Evolutionary conservation across 2,329 filamentous ascomycete genomes (phyloP).

Genomic region (Penicillium glabrum): DNA sequence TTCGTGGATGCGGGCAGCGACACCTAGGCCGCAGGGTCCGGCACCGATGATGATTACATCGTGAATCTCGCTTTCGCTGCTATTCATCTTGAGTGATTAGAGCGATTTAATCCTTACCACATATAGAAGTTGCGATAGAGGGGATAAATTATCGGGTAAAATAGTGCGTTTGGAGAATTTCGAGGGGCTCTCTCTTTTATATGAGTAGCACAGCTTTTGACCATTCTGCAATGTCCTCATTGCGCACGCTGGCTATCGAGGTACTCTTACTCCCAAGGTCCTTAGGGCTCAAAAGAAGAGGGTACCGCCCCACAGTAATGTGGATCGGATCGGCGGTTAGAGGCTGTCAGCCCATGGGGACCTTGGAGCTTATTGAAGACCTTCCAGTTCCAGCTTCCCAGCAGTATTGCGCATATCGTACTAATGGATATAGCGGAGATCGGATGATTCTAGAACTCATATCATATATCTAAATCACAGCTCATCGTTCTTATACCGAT

Average conservation of each 20-base stretch:
- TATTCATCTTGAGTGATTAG: slow-evolving; percentile 1
- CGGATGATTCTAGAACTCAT: too few relatives aligned
- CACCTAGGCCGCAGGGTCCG: slow-evolving; percentile 72
- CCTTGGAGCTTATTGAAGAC: slow-evolving; percentile 22
- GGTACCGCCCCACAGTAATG: slow-evolving; percentile 6
- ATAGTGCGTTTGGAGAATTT: neutral
- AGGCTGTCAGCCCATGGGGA: slow-evolving; percentile 19
- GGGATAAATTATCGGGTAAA: neutral
- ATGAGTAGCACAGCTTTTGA: neutral
- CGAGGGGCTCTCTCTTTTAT: slow-evolving; percentile 3
- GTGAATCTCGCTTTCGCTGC: slow-evolving; percentile 22
- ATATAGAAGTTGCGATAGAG: neutral
- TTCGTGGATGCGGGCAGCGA: slow-evolving; percentile 71
- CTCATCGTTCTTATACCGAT: too few relatives aligned
- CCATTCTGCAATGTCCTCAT: slow-evolving; percentile 19
- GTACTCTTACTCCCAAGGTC: slow-evolving; percentile 37
- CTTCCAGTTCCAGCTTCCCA: neutral
- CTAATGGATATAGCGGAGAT: neutral
- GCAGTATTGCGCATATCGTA: neutral
- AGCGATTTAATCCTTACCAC: neutral
- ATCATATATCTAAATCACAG: too few relatives aligned
- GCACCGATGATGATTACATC: slow-evolving; percentile 74
- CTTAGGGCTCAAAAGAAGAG: slow-evolving; percentile 14
- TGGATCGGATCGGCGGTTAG: slow-evolving; percentile 2
- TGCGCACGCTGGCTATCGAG: slow-evolving; percentile 24